A percentile compares a stretch with the other conserved stretches of the same genome.
Conservation (phyloP, 2,329 filamentous ascomycete species). For the Cladosporium sp. region DNA sequence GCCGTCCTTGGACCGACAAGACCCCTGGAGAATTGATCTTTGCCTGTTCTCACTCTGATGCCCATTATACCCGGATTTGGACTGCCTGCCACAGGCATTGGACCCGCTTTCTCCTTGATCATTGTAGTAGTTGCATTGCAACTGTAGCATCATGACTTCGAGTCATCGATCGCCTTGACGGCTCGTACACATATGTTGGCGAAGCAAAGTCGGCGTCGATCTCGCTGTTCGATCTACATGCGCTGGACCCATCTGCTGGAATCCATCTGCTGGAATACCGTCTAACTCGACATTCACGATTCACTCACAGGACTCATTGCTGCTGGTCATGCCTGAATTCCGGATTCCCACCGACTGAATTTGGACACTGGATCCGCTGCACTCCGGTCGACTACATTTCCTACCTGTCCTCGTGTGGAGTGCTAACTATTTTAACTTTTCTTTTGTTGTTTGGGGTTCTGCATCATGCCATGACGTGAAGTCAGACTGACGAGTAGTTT, state of each 20-base stretch:
- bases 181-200: constrained; percentile 21
- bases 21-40: neutral
- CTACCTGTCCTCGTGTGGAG: neutral
- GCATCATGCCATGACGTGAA: constrained; percentile 16
- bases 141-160: constrained; percentile 8
- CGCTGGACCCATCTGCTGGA: neutral
- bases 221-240: neutral
- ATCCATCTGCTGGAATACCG: neutral
- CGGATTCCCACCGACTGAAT: neutral
- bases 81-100: constrained; percentile 8
- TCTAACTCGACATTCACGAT: neutral
- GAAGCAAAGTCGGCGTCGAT: constrained; percentile 15
- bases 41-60: neutral
- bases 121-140: constrained; percentile 20
- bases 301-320: neutral
- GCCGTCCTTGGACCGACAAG: neutral
- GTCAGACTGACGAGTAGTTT: constrained; percentile 32
- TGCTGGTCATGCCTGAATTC: neutral
- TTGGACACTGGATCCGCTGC: neutral
- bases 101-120: constrained; percentile 6
- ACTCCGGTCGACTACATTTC: neutral
- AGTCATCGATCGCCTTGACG: constrained; percentile 9
- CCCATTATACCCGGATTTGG: neutral
- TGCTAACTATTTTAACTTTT: neutral
- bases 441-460: constrained; percentile 15